Evolutionary conservation across 1,139 yeast species (phyloP).

Genomic region (Pichia sp.): DNA sequence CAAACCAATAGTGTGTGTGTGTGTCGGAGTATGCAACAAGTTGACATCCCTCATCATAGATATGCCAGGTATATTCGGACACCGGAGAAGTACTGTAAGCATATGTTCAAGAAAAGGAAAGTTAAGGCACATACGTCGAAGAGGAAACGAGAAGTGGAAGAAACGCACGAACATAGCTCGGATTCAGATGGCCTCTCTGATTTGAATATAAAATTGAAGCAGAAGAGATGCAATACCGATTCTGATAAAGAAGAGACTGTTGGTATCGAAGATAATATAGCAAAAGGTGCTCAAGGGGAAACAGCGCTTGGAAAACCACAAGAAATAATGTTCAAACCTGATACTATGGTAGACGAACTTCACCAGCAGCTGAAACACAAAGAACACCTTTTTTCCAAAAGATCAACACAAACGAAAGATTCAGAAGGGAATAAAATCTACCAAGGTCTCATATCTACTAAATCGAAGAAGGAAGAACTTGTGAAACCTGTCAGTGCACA

Average conservation of each 20-base stretch:
- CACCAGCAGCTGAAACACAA: constrained; percentile 18
- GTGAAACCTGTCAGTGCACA: constrained; percentile 43
- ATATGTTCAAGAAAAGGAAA: constrained; percentile 10
- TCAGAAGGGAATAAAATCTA: constrained; percentile 27
- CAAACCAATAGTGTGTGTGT: no score
- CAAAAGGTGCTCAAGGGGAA: no score
- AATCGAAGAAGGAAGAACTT: constrained; percentile 19
- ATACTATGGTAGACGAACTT: constrained; percentile 29
- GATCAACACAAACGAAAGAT: constrained; percentile 14
- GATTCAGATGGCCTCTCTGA: no score
- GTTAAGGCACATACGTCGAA: not conserved
- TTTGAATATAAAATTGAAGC: no score
- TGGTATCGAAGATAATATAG: no score
- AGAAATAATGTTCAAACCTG: constrained; percentile 18
- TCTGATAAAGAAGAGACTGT: no score
- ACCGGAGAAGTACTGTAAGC: not conserved
- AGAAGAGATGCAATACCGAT: no score
- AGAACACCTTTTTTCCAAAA: constrained; percentile 1
- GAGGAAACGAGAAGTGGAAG: constrained; percentile 1
- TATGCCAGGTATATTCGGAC: not conserved
- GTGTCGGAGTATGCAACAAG: no score
- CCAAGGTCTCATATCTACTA: constrained; percentile 26
- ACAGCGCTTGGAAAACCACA: no score
- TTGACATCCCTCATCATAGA: no score
- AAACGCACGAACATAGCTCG: no score